Base-by-base conservation (phyloP, 1,284 basidiomycete species). In the Calocybe gambosa region DNA sequence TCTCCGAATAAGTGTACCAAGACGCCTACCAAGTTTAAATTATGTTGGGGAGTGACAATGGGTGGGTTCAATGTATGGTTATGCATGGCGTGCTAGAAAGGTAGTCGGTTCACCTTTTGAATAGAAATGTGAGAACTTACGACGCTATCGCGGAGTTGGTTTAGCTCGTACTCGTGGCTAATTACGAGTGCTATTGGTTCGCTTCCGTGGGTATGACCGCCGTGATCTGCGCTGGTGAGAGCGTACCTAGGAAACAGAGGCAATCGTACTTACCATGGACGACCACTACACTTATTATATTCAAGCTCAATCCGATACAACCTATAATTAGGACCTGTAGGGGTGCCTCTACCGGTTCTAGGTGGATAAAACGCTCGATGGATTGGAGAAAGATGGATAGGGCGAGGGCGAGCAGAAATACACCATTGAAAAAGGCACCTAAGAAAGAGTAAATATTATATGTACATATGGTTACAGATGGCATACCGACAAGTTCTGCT, bases 351-450 rank as follows among this genome's bases (percentile, higher is more conserved):
- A 74, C 62, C 10, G 43, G 52, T 52, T 74, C 64, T 26, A 73
- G 54, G 50, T 70, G 61, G 37, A 73, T 59, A 51, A 75, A 74
- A 19, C 73, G 66, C 55, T 74, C 71, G 39, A 74, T 61, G 3
- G 72, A 73, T 58, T 74, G 72, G 8, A 75, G 61, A 42, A 69
- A 67, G 21, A 75, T 74, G 19, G 71, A 73, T 16, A 75, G 62
- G 1, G 70, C 72, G 43, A 75, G 58, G 1, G 72, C 72, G 21
- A 75, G 60, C 3, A 75, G 65, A 52, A 75, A 75, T 13, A 75
- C 71, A 10, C 72, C 72, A 50, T 75, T 74, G 62, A 75, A 75
- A 54, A 75, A 75, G 18, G 72, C 70, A 37, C 73, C 73, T 75
- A 43, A 10, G 15, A 12, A 39, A 34, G 45, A 34, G 10, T 6